Evolutionary conservation across 169 alveolate genomes (phyloP), one percentile per base, ranked within the genome.

Genomic region (Eimeria necatrix): DNA sequence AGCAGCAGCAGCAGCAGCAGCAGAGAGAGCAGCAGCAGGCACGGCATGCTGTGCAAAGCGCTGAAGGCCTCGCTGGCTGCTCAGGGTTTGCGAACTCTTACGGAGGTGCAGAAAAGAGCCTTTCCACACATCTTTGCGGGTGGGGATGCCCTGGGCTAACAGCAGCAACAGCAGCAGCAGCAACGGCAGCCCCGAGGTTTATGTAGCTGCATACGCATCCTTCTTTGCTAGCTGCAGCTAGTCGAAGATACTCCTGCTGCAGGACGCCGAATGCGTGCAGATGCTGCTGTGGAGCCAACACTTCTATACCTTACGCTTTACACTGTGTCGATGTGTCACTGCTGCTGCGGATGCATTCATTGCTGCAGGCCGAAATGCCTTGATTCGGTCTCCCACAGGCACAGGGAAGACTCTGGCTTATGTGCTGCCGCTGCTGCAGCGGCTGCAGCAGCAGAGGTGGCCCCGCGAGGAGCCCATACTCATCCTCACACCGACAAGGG

Each of bases 261-360:
- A 68, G 24, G 76, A 12, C 76, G 20, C 1, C 76, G 22, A 22
- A 6, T 64, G 0, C 26, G 26, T 64, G 76, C 76, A 18, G 76
- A 0, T 64, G 76, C 76, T 64, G 76, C 76, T 32, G 41, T 32
- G 41, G 41, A 32, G 41, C 41, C 41, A 32, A 32, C 41, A 32
- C 41, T 32, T 32, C 41, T 32, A 32, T 32, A 32, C 41, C 41
- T 32, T 32, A 0, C 41, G 41, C 2, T 32, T 0, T 0, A 32
- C 3, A 32, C 41, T 32, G 41, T 32, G 41, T 99, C 99, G 12
- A 98, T 98, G 98, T 14, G 68, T 98, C 53, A 96, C 18, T 32
- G 24, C 52, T 98, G 49, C 99, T 99, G 20, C 68, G 6, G 12
- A 48, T 52, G 0, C 49, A n/a, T 56, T 41, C 53, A 20, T 6